These are phyloP conservation scores for Lasiodiplodia citricola DNA, from an alignment of 2,329 filamentous ascomycete species.

Conservation along the genomic window DNA sequence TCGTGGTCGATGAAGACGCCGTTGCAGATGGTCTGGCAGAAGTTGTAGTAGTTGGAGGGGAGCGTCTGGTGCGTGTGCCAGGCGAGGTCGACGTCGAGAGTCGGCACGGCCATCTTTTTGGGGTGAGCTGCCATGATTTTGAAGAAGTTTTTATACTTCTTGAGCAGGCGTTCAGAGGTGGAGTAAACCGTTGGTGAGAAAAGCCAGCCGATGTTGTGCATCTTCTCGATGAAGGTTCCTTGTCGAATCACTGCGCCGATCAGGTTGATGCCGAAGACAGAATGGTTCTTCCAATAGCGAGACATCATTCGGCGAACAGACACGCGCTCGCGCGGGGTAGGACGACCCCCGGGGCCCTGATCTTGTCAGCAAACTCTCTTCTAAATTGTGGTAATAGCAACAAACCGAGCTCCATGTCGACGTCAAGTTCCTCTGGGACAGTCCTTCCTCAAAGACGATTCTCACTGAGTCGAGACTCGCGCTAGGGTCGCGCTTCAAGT, in stretches of 20 bases:
- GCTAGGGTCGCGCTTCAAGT: background rate
- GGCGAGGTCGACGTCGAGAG: slow-evolving; percentile 74
- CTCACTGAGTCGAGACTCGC: slow-evolving; percentile 23
- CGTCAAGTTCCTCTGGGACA: background rate
- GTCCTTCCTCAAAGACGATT: slow-evolving; percentile 4
- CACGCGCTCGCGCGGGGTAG: slow-evolving; percentile 41
- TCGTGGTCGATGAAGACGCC: slow-evolving; percentile 74
- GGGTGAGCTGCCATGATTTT: slow-evolving; percentile 43
- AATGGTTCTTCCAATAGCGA: slow-evolving; percentile 72
- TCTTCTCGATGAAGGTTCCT: slow-evolving; percentile 71
- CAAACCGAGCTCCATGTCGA: background rate
- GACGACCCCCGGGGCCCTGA: background rate
- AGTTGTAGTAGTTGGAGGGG: slow-evolving; percentile 66
- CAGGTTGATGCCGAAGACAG: slow-evolving; percentile 68
- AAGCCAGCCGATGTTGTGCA: slow-evolving; percentile 78
- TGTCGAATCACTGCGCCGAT: slow-evolving; percentile 70
- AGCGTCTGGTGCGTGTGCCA: slow-evolving; percentile 82
- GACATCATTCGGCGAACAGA: slow-evolving; percentile 71
- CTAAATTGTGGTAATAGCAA: too few relatives aligned
- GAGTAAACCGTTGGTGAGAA: slow-evolving; percentile 68
- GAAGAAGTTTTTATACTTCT: slow-evolving; percentile 70
- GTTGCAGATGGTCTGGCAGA: slow-evolving; percentile 49
- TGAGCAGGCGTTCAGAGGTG: slow-evolving; percentile 69
- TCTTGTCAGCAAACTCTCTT: background rate
- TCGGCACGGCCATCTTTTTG: slow-evolving; percentile 62